Evolutionary conservation across 2,329 filamentous ascomycete genomes (phyloP).

Genomic region (Neofusicoccum kwambonambiense): DNA sequence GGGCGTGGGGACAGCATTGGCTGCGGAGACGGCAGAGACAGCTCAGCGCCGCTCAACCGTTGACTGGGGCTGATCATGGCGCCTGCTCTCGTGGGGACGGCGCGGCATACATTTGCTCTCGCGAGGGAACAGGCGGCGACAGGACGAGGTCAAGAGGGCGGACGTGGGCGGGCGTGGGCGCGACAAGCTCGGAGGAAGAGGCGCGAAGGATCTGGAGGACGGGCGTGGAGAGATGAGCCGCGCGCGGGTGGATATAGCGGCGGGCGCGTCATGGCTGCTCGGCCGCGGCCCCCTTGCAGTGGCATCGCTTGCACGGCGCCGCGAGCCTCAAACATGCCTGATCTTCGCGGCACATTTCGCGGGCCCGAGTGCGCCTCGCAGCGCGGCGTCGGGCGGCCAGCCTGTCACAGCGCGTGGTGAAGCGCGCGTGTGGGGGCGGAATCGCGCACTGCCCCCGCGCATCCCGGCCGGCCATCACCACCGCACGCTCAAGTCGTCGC

Average conservation of each 20-base stretch:
- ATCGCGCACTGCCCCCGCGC: not conserved
- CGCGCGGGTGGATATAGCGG: not conserved
- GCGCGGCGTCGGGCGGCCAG: not conserved
- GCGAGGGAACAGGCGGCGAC: not conserved
- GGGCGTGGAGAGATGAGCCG: too few relatives aligned
- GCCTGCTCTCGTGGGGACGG: not conserved
- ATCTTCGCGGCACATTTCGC: not conserved
- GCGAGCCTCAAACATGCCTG: slow-evolving; percentile 1
- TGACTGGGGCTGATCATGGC: slow-evolving; percentile 6
- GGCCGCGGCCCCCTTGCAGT: not conserved
- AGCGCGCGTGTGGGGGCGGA: not conserved
- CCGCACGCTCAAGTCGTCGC: too few relatives aligned
- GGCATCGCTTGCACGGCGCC: not conserved
- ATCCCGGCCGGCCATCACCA: not conserved
- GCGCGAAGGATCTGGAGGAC: not conserved
- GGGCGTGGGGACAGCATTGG: not conserved
- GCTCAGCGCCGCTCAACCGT: not conserved
- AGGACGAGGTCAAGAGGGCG: not conserved
- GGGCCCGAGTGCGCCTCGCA: not conserved
- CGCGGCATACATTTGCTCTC: not conserved
- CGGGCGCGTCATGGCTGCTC: not conserved
- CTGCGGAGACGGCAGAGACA: not conserved
- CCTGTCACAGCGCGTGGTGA: not conserved
- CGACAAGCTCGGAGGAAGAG: not conserved
- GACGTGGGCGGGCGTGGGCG: too few relatives aligned